Percentiles rank a stretch among this genome's conserved stretches.
Evolutionary conservation across 441 rosid species (phyloP).

Genomic region (Aquilaria agallochum): DNA sequence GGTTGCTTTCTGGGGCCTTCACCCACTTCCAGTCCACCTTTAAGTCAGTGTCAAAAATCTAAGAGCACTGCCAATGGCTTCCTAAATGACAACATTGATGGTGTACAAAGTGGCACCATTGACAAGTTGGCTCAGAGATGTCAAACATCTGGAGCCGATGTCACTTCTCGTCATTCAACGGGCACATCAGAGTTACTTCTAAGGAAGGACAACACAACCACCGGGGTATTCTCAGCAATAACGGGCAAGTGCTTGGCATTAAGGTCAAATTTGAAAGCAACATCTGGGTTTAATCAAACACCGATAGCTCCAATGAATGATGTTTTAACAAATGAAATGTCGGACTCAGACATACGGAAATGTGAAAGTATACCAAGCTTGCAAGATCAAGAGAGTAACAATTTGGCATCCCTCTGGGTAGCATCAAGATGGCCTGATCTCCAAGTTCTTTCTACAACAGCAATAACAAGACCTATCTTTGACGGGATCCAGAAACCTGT

Average conservation of each 20-base stretch:
- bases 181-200: slow-evolving; percentile 41
- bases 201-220: slow-evolving; percentile 37
- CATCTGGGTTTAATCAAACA: slow-evolving; percentile 20
- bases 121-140: slow-evolving; percentile 47
- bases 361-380: slow-evolving; percentile 63
- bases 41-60: slow-evolving; percentile 49
- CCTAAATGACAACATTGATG: slow-evolving; percentile 37
- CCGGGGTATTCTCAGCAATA: slow-evolving; percentile 34
- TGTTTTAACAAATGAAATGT: slow-evolving; percentile 23
- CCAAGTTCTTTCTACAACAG: neutral
- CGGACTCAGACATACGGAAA: slow-evolving; percentile 34
- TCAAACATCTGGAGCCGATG: slow-evolving; percentile 22
- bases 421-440: slow-evolving; percentile 50
- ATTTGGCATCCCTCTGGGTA: slow-evolving; percentile 39
- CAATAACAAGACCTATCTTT: slow-evolving; percentile 43
- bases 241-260: slow-evolving; percentile 49
- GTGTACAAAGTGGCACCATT: slow-evolving; percentile 10
- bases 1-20: slow-evolving; percentile 29
- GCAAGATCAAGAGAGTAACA: slow-evolving; percentile 45
- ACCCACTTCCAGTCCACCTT: slow-evolving; percentile 34
- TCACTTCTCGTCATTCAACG: too few relatives aligned
- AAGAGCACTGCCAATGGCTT: slow-evolving; percentile 54
- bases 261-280: slow-evolving; percentile 39
- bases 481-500: slow-evolving; percentile 48
- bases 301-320: slow-evolving; percentile 30